These are phyloP conservation scores for Litsea cubeba DNA, from an alignment of 164 flowering plant species.

Conservation along the genomic window DNA sequence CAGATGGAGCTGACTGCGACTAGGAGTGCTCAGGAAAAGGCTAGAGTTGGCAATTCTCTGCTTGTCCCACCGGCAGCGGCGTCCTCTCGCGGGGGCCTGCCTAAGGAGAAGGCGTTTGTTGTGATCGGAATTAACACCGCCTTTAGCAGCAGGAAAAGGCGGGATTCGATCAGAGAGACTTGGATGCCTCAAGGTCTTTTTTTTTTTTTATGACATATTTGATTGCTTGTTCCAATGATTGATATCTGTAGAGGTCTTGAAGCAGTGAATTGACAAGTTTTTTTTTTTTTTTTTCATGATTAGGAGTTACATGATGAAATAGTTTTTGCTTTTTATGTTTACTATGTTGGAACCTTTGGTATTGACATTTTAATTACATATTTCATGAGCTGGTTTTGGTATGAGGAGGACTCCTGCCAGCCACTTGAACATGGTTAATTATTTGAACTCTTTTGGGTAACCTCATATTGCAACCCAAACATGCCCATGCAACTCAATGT, in stretches of 20 bases:
- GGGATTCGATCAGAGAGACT: constrained; percentile 55
- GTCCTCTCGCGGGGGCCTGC: constrained; percentile 24
- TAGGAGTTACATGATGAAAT: not conserved
- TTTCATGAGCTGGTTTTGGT: no score
- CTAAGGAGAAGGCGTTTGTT: constrained; percentile 64
- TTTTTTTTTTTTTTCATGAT: not conserved
- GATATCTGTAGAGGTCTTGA: not conserved
- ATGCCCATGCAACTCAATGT: no score
- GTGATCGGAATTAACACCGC: constrained; percentile 97
- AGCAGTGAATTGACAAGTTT: not conserved
- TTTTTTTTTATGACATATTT: not conserved
- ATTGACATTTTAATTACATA: no score
- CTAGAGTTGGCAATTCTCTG: constrained; percentile 19
- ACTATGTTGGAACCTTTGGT: no score
- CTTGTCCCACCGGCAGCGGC: not conserved
- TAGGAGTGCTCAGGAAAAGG: constrained; percentile 45
- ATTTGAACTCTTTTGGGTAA: no score
- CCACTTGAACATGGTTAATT: no score
- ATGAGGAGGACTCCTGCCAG: no score
- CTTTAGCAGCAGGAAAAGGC: constrained; percentile 71
- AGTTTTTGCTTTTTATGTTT: no score
- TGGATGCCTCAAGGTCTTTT: constrained; percentile 70
- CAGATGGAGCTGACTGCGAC: constrained; percentile 78
- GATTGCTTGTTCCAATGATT: not conserved
- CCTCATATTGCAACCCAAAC: no score